Percentiles rank a stretch among this genome's conserved stretches.
phyloP scores from a whole-genome alignment of 2,329 filamentous ascomycete genomes.

The Penicillium sp. region DNA sequence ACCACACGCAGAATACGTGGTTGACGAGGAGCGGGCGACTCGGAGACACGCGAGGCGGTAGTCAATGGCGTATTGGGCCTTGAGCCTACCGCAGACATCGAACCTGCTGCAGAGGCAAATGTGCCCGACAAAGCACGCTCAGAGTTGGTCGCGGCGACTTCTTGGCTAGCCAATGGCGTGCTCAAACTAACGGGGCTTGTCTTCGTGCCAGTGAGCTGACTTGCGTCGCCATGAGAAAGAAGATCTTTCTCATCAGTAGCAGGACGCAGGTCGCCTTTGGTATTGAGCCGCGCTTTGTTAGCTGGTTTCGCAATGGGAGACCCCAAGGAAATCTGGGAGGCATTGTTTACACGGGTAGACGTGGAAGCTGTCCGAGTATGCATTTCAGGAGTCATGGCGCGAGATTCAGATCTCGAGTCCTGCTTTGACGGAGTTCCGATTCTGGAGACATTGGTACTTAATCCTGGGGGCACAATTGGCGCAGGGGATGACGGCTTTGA shows the following conservation, averaged over 20 bases:
- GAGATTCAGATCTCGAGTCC: conserved; percentile 21
- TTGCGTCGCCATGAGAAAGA: conserved; percentile 10
- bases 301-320: conserved; percentile 38
- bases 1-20: conserved; percentile 54
- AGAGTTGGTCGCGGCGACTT: conserved; percentile 20
- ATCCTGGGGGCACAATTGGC: conserved; percentile 27
- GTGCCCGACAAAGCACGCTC: conserved; percentile 21
- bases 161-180: conserved; percentile 22
- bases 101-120: conserved; percentile 25
- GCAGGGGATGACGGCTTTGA: conserved; percentile 30
- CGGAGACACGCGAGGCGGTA: conserved; percentile 33
- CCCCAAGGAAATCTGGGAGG: conserved; percentile 38
- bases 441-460: conserved; percentile 23
- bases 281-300: conserved; percentile 24
- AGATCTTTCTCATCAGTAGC: conserved; percentile 17
- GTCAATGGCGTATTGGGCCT: conserved; percentile 48
- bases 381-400: conserved; percentile 26
- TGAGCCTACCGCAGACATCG: conserved; percentile 38
- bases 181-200: conserved; percentile 34
- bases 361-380: conserved; percentile 19
- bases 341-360: conserved; percentile 27
- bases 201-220: conserved; percentile 16
- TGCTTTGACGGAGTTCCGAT: conserved; percentile 30
- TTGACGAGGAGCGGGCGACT: conserved; percentile 37
- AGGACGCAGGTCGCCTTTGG: conserved; percentile 19